These are phyloP conservation scores for Ceratobasidium sp. DNA, from an alignment of 1,284 basidiomycete genomes.

Conservation along the genomic window DNA sequence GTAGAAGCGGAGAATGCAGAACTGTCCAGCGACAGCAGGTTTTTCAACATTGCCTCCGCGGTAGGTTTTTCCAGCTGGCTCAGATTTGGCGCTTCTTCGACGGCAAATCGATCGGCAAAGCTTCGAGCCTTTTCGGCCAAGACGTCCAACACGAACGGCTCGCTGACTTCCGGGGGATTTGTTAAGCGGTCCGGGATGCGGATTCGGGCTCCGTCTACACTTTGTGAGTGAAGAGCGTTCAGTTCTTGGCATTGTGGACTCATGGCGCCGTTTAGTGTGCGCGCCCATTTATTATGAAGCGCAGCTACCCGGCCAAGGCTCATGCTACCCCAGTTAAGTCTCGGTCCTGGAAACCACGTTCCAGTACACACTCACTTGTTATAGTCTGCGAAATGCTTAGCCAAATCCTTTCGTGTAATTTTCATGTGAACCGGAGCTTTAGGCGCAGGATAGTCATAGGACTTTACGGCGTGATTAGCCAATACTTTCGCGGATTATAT, in stretches of 20 bases:
- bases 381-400: slow-evolving; percentile 67
- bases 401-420: slow-evolving; percentile 63
- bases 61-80: not conserved
- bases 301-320: slow-evolving; percentile 62
- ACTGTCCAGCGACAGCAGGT: slow-evolving; percentile 57
- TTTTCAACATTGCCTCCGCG: slow-evolving; percentile 48
- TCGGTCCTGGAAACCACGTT: slow-evolving; percentile 3
- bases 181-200: slow-evolving; percentile 63
- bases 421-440: slow-evolving; percentile 58
- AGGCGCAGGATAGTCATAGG: slow-evolving; percentile 69
- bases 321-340: slow-evolving; percentile 52
- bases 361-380: slow-evolving; percentile 57
- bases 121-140: slow-evolving; percentile 57
- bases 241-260: slow-evolving; percentile 69
- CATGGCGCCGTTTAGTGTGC: slow-evolving; percentile 64
- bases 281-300: slow-evolving; percentile 66
- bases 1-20: slow-evolving; percentile 61
- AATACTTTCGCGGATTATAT: not conserved
- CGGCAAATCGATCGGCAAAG: slow-evolving; percentile 58
- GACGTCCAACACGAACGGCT: slow-evolving; percentile 61
- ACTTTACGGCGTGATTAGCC: slow-evolving; percentile 51
- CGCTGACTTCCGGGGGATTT: slow-evolving; percentile 56
- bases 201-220: slow-evolving; percentile 66
- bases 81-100: slow-evolving; percentile 38
- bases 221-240: slow-evolving; percentile 70